phyloP scores from a whole-genome alignment of 108 stramenopile genomes.

The Seminavis robusta region DNA sequence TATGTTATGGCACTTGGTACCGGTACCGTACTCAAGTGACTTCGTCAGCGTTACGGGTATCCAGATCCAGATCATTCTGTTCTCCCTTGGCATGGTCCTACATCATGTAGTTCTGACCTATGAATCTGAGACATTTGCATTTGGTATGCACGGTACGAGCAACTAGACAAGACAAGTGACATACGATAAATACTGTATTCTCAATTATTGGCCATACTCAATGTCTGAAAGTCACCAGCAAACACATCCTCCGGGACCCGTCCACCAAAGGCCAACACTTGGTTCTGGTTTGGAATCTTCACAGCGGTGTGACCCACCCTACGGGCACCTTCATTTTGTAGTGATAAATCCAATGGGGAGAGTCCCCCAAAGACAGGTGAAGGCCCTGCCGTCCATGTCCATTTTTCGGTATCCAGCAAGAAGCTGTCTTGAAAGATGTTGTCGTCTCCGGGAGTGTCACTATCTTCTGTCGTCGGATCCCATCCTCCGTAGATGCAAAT shows the following conservation, averaged over 20 bases:
- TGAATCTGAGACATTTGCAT: too few relatives aligned
- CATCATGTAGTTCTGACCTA: too few relatives aligned
- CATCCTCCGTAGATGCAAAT: conserved; percentile 85
- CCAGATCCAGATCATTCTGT: too few relatives aligned
- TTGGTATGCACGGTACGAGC: too few relatives aligned
- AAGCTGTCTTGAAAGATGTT: conserved; percentile 70
- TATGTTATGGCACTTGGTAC: too few relatives aligned
- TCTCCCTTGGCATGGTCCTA: too few relatives aligned
- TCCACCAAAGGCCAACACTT: conserved; percentile 71
- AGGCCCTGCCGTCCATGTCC: conserved; percentile 70
- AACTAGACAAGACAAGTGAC: too few relatives aligned
- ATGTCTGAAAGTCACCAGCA: conserved; percentile 53
- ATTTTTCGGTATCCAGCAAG: conserved; percentile 65
- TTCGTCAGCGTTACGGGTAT: too few relatives aligned
- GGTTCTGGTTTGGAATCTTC: conserved; percentile 43
- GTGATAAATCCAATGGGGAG: neutral
- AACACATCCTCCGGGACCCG: conserved; percentile 58
- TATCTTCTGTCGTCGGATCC: conserved; percentile 77
- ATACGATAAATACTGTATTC: too few relatives aligned
- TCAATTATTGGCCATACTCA: too few relatives aligned
- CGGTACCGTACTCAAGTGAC: too few relatives aligned
- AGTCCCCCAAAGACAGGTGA: conserved; percentile 16
- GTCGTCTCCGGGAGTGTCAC: conserved; percentile 28
- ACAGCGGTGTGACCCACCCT: conserved; percentile 68
- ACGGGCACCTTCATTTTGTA: conserved; percentile 36